Evolutionary conservation across 345 rosid genomes (phyloP), one percentile per base, ranked within the genome.

Genomic region (Raphanus sativus): DNA sequence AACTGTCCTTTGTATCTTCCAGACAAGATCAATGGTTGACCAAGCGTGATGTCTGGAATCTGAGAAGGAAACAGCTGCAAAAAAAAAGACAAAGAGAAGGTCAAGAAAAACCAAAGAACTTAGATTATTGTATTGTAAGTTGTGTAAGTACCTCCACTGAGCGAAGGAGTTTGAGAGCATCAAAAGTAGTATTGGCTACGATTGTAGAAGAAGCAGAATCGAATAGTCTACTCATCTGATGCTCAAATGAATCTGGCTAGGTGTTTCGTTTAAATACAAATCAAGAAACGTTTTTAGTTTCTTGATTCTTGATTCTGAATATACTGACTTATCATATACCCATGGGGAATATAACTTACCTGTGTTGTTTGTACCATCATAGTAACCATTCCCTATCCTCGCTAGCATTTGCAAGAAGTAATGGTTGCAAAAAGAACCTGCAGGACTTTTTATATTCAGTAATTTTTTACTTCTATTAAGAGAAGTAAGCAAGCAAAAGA

Each of bases 351-450:
- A 67, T 40, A 9, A 10, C 6, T 45, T 73, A 91, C 98, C 93
- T 83, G 87, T 84, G 68, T 87, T 79, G 65, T 81, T 86, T 26
- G 94, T 87, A 75, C 85, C 87, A 80, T 84, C 94, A 73, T 87
- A 86, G 32, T 83, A 83, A 48, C 98, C 99, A 79, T 89, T 84
- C 65, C 99, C 89, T 67, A 91, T 81, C 56, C 82, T 83, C 9
- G 99, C 92, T 38, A 95, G 88, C 90, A 80, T 87, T 84, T 77
- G 90, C 83, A 95, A 85, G 84, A 95, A 95, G 84, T 92, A 86
- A 64, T 91, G 98, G 78, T 95, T 95, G 71, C 98, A 92, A 72
- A 86, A 91, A 45, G 85, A 66, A 67, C 99, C 99, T 95, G 65
- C 71, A 48, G 9, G 62, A n/a, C n/a, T n/a, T n/a, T n/a, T n/a